Base-by-base conservation (phyloP, 2,329 filamentous ascomycete species). In the Drechslerella dactyloides region DNA sequence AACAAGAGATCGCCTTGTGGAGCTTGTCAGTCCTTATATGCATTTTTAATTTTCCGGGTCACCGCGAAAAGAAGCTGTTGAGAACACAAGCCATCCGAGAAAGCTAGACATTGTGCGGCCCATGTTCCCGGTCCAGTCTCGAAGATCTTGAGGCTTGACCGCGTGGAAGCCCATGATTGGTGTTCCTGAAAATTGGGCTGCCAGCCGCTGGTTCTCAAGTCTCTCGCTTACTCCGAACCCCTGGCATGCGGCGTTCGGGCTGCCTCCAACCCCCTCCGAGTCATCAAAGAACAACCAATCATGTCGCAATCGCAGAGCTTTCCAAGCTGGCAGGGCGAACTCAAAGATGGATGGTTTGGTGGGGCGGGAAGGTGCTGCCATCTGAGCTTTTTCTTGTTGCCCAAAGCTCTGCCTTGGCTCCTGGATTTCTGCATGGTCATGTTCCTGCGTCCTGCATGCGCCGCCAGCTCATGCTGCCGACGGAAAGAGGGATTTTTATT, bases 361-460 rank as follows among this genome's bases (percentile, higher is more conserved):
- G 60, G 60, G 55, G 50, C 51, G 50, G 42, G 42, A 60, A 65
- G 52, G 53, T 5, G 5, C 46, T 54, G 50, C 42, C 53, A 40
- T 58, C 62, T 56, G 50, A 53, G 44, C 44, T 48, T 48, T 48
- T 23, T 19, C 19, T 21, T 17, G 6, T 48, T 48, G 7, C 44
- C 19, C 8, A 19, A 21, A 15, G 8, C 19, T 19, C 17, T 10
- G 44, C 44, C 19, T 21, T 23, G 55, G 66, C 59, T 64, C 24
- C 50, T 33, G 33, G 40, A 35, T 17, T 53, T 40, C 48, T 42
- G 33, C 37, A 27, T 63, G 37, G 53, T 69, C 50, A 57, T 53
- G 62, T 63, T 69, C 48, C 46, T 69, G 65, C 65, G 63, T 55
- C 57, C 35, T 72, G 60, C 68, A 48, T 72, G 68, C 68, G 68